Conservation (phyloP, 768 basidiomycete genomes). For the Tricholoma saponaceum region DNA sequence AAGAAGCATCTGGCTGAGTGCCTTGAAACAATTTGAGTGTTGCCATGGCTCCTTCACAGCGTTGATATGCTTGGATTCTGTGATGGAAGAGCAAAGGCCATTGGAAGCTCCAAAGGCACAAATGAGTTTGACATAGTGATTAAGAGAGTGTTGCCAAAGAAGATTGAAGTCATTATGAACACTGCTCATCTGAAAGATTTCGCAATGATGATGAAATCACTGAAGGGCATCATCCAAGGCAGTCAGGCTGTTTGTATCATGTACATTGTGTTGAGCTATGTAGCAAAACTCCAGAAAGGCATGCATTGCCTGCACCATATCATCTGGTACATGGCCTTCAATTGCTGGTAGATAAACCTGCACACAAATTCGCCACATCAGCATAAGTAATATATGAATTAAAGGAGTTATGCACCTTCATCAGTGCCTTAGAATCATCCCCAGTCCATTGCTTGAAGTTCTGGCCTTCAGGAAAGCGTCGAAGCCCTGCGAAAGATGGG, state of each 20-base stretch:
- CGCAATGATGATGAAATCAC: background rate
- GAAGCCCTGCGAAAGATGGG: too few relatives aligned
- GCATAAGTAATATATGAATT: background rate
- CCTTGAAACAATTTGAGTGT: background rate
- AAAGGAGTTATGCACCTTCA: background rate
- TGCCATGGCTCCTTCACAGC: background rate
- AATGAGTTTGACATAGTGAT: background rate
- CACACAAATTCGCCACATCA: background rate
- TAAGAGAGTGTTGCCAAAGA: background rate
- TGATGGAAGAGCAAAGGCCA: too few relatives aligned
- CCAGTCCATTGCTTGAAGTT: slow-evolving; percentile 16
- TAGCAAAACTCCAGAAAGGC: too few relatives aligned
- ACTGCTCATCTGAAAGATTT: background rate
- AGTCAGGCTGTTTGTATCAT: too few relatives aligned
- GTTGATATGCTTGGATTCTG: too few relatives aligned
- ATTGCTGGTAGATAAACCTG: too few relatives aligned
- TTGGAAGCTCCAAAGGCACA: background rate
- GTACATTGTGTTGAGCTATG: too few relatives aligned
- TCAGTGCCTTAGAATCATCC: slow-evolving; percentile 13
- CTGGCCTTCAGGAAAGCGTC: slow-evolving; percentile 7
- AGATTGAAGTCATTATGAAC: background rate
- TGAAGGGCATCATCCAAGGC: too few relatives aligned
- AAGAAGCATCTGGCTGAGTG: background rate
- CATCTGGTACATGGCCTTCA: background rate
- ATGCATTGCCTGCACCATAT: too few relatives aligned